Evolutionary conservation across 2,329 filamentous ascomycete species (phyloP), one percentile per base, ranked within the genome.

Genomic region (Colletotrichum spinosum): DNA sequence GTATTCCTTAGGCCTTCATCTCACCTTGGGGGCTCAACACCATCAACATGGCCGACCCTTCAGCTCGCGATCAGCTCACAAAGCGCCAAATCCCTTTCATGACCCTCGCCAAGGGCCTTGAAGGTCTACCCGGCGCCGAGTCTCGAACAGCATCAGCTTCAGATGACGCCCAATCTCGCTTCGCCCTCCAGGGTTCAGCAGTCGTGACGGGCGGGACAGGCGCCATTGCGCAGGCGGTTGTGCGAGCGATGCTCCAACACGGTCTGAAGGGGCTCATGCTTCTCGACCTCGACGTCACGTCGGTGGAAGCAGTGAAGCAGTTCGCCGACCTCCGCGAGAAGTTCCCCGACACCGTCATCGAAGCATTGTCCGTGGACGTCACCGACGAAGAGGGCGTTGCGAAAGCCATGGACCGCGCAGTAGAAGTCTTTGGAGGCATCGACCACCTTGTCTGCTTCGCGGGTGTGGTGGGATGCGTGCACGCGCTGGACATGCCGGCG

Each of bases 161-260:
- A 1, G 57, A 65, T 42, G 54, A 55, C 6, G 54, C 59, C 0
- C 39, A 38, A 6, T 63, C 70, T 5, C 73, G 77, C 17, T 79
- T 79, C 69, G 62, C 72, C 4, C 65, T 79, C 37, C 39, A 60
- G 0, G 76, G 76, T 15, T 76, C 74, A 42, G 75, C 70, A 42
- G 70, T 76, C 83, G 83, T 92, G 11, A 91, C 90, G 0, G 90
- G 90, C 15, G 90, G 90, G 38, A 85, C 88, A 12, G 90, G 90
- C 4, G 88, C 84, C 10, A 79, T 92, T 0, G 89, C 87, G 7
- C 80, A 89, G 8, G 80, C 82, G 60, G 90, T 89, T 3, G 81
- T 92, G 15, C 87, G 92, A 51, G 90, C 90, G 2, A 82, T 93
- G 17, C 87, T 92, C 42, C 89, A 92, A 75, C 90, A 92, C 71